Base-by-base conservation (phyloP, 2,329 filamentous ascomycete species). In the Calonectria montana region DNA sequence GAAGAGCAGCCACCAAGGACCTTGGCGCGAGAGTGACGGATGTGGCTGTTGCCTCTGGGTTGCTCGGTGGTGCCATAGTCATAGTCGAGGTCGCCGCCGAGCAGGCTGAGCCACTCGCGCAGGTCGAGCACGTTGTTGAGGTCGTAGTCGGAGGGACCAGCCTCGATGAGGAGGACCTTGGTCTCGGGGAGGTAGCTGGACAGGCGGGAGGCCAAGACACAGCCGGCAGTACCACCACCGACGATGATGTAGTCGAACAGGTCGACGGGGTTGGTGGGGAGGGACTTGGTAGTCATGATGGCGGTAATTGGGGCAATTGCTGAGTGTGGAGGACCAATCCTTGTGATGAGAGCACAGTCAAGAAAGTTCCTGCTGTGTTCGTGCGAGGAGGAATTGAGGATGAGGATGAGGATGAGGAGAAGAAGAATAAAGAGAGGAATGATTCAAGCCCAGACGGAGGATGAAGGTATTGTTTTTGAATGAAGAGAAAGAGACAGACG, bases 1-100 rank as follows among this genome's bases (percentile, higher is more conserved):
- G 94, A 96, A 53, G 95, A 97, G 88, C 95, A 98, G 76, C 95
- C 95, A 77, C 95, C 95, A 35, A 98, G 90, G 45, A 98, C 95
- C 87, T 97, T 97, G 75, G 95, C 95, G 74, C 95, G 93, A 16
- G 95, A 97, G 87, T 97, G 95, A 75, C 95, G 92, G 86, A 98
- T 97, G 86, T 95, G 90, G 69, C 94, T 97, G 88, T 98, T 98
- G 81, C 95, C 94, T 86, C 91, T 97, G 75, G 95, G 95, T 87
- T 98, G 95, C 85, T 97, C 94, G 59, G 92, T 94, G 47, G 95
- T 97, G 80, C 91, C 91, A 84, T 97, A 97, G 84, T 97, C 95
- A 84, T 96, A 97, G 86, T 98, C 95, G 73, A 97, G 90, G 81
- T 97, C 92, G 80, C 94, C 94, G 75, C 95, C 95, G 31, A 98